A percentile compares a stretch with the other conserved stretches of the same genome.
Conservation (phyloP, 257 asterid species). For the Nyctanthes arbortristis region DNA sequence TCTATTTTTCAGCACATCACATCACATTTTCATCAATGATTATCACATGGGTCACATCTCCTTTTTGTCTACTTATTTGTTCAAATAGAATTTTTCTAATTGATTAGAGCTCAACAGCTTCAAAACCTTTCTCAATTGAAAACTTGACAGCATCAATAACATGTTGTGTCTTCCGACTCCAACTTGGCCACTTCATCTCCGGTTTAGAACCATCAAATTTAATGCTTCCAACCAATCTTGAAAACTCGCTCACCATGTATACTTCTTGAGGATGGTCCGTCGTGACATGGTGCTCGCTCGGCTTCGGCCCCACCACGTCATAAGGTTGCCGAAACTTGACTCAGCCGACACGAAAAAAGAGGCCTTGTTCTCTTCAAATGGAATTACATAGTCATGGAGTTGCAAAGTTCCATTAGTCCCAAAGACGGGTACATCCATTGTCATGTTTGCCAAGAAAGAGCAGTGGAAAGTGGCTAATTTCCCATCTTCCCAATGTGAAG, state of each 20-base stretch:
- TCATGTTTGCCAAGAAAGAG: conserved; percentile 60
- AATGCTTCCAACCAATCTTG: conserved; percentile 41
- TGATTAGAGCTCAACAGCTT: conserved; percentile 40
- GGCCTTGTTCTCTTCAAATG: conserved; percentile 50
- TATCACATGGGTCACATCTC: too few relatives aligned
- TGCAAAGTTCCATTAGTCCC: conserved; percentile 60
- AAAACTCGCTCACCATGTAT: conserved; percentile 63
- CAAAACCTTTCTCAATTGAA: conserved; percentile 62
- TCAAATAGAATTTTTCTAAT: too few relatives aligned
- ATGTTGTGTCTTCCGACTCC: conserved; percentile 68
- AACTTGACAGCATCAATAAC: conserved; percentile 69
- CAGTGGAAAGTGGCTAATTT: conserved; percentile 65
- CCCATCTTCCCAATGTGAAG: conserved; percentile 66
- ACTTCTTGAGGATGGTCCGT: conserved; percentile 79
- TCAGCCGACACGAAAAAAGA: conserved; percentile 40
- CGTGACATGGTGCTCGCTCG: conserved; percentile 40
- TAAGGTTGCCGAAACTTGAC: conserved; percentile 36
- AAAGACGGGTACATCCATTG: conserved; percentile 55
- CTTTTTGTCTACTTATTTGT: too few relatives aligned
- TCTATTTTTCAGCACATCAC: too few relatives aligned
- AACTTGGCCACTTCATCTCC: conserved; percentile 59
- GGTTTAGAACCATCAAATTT: conserved; percentile 43
- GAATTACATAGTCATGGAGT: conserved; percentile 60
- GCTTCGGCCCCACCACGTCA: conserved; percentile 50
- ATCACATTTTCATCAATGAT: too few relatives aligned